Evolutionary conservation across 2,329 filamentous ascomycete genomes (phyloP).

Genomic region (Ascochyta koolunga): DNA sequence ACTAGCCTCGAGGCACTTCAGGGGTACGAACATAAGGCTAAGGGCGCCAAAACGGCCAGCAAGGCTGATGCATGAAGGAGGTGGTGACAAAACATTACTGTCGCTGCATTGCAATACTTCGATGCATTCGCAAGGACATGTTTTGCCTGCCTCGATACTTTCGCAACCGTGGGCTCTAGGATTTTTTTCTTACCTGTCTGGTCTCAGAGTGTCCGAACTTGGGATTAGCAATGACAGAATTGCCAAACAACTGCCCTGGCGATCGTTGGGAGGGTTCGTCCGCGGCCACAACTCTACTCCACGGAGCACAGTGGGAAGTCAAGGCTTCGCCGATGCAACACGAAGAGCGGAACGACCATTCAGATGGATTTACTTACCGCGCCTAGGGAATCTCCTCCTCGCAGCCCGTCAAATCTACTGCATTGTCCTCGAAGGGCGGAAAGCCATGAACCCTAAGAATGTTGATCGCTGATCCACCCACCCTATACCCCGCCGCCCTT

Average conservation of each 20-base stretch:
- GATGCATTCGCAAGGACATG: background rate
- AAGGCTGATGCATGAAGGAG: slow-evolving; percentile 8
- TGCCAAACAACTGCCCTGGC: background rate
- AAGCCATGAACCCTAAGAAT: slow-evolving; percentile 1
- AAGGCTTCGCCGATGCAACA: slow-evolving; percentile 1
- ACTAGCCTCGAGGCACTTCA: slow-evolving; percentile 2
- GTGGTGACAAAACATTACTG: slow-evolving; percentile 5
- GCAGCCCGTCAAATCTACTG: background rate
- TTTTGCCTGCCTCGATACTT: background rate
- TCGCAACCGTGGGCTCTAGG: background rate
- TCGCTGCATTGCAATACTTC: background rate
- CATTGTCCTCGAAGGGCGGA: background rate
- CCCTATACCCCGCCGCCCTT: slow-evolving; percentile 23
- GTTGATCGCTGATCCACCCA: slow-evolving; percentile 24
- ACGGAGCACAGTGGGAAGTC: background rate
- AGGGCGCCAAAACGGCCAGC: slow-evolving; percentile 5
- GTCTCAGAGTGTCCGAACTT: background rate
- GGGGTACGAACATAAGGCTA: slow-evolving; percentile 7
- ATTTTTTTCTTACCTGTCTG: background rate
- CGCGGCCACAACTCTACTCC: background rate
- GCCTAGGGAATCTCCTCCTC: background rate
- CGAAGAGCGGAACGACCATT: slow-evolving; percentile 7
- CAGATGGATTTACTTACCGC: slow-evolving; percentile 8
- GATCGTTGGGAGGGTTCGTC: background rate
- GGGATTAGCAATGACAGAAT: background rate